Evolutionary conservation across 2,329 filamentous ascomycete genomes (phyloP).

Genomic region (Clarireedia paspali): DNA sequence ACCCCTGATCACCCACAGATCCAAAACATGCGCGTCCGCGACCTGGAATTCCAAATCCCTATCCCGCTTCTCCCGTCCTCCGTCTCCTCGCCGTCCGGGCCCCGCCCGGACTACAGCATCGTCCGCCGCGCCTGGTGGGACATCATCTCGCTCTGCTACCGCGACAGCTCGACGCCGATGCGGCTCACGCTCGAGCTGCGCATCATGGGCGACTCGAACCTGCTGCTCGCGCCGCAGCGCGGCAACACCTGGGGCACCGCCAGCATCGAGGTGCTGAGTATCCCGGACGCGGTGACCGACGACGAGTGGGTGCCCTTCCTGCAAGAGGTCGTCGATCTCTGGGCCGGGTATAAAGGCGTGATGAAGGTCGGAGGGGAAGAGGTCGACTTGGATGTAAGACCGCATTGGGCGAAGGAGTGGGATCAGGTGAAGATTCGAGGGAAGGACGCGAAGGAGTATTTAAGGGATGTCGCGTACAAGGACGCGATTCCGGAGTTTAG

Average conservation of each 20-base stretch:
- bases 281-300: slow-evolving; percentile 33
- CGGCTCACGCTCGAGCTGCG: slow-evolving; percentile 38
- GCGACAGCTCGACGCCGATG: slow-evolving; percentile 32
- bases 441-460: not conserved
- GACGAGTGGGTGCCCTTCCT: slow-evolving; percentile 35
- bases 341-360: slow-evolving; percentile 30
- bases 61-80: slow-evolving; percentile 31
- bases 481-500: not conserved
- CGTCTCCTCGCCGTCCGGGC: slow-evolving; percentile 5
- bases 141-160: slow-evolving; percentile 38
- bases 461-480: not conserved
- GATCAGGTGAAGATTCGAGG: not conserved
- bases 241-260: slow-evolving; percentile 36
- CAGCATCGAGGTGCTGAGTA: slow-evolving; percentile 36
- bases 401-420: slow-evolving; percentile 41
- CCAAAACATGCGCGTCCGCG: slow-evolving; percentile 39
- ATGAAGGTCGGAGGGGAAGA: slow-evolving; percentile 18
- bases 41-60: slow-evolving; percentile 39
- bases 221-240: slow-evolving; percentile 38
- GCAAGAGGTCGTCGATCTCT: slow-evolving; percentile 35
- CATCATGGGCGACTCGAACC: slow-evolving; percentile 35
- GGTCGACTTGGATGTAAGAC: slow-evolving; percentile 17
- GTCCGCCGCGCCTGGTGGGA: slow-evolving; percentile 44
- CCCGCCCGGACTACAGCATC: slow-evolving; percentile 34
- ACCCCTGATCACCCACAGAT: slow-evolving; percentile 17